These are phyloP conservation scores for Aspergillus oerlinghausenensis DNA, from an alignment of 2,329 filamentous ascomycete genomes.

Conservation along the genomic window DNA sequence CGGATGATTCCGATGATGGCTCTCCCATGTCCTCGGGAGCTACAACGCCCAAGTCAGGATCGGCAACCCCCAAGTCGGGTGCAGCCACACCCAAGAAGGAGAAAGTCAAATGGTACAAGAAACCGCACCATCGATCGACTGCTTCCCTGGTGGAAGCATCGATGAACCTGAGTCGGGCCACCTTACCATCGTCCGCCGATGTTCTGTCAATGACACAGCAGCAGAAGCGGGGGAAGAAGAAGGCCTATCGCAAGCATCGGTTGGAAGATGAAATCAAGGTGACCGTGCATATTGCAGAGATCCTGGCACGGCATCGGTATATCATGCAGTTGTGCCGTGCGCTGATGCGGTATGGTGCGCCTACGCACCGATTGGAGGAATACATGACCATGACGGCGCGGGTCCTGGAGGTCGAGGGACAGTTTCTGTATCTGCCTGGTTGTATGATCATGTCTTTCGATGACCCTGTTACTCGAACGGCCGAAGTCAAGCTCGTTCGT, in stretches of 20 bases:
- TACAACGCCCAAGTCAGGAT: constrained; percentile 20
- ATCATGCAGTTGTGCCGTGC: constrained; percentile 78
- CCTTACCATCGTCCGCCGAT: constrained; percentile 25
- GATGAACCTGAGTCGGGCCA: constrained; percentile 33
- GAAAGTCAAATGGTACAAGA: constrained; percentile 42
- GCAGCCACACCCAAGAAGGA: constrained; percentile 32
- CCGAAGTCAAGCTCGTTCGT: constrained; percentile 40
- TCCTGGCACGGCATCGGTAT: constrained; percentile 74
- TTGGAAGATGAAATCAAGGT: constrained; percentile 50
- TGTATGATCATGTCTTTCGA: constrained; percentile 64
- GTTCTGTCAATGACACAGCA: constrained; percentile 18
- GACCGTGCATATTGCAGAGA: constrained; percentile 60
- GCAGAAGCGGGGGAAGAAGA: constrained; percentile 18
- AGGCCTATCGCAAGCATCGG: constrained; percentile 17
- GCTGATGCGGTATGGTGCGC: constrained; percentile 84
- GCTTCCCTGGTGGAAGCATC: constrained; percentile 36
- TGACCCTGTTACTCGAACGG: constrained; percentile 39
- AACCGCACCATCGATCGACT: constrained; percentile 32
- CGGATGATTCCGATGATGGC: constrained; percentile 29
- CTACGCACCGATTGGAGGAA: constrained; percentile 82
- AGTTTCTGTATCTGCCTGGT: constrained; percentile 70
- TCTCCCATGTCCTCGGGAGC: constrained; percentile 24
- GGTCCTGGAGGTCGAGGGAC: constrained; percentile 78
- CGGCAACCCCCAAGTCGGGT: constrained; percentile 24
- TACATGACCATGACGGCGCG: constrained; percentile 85